Evolutionary conservation across 371 early-diverging fungal species (phyloP), one percentile per base, ranked within the genome.

Genomic region (Scutellospora calospora): DNA sequence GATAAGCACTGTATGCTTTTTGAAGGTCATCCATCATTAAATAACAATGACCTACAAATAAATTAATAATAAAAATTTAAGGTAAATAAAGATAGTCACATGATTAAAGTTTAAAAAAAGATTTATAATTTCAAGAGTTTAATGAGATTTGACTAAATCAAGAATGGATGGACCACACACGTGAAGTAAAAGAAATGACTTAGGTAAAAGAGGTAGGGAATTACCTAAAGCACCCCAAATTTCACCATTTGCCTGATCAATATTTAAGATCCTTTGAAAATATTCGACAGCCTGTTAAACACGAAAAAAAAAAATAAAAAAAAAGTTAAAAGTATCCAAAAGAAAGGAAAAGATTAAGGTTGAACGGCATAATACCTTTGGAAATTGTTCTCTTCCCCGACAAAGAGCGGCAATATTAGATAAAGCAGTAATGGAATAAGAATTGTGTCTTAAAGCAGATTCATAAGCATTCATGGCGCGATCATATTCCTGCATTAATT

Each of bases 21-120:
- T 95, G 96, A 57, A 98, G 88, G 74, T 98, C 95, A 83, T 97
- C 97, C 89, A 94, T 90, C 97, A 96, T 95, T 72, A 98, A 87
- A 85, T 96, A 96, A 85, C 97, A 97, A 85, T 97, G 96, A 25
- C 97, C 79, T 79, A 52, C 9, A 18, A 25, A 12, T 35, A n/a
- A 31, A 29, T 66, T 66, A 27, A 74, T 4, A 22, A 38, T 12
- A 66, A 66, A n/a, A 22, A 68, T 35, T 38, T 22, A 31, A 14
- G 38, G 5, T 33, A 31, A 20, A 38, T 0, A 65, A 38, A 20
- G 20, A 65, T 60, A 27, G 27, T 25, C n/a, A 59, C 8, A 27
- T 14, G 33, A 65, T 65, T 20, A 18, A 65, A 27, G 27, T 27
- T 27, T 9, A 62, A 27, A 11, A 29, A 27, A 65, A 16, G 14